Evolutionary conservation across 768 basidiomycete genomes (phyloP).

Genomic region (Clitopilus passeckerianus): DNA sequence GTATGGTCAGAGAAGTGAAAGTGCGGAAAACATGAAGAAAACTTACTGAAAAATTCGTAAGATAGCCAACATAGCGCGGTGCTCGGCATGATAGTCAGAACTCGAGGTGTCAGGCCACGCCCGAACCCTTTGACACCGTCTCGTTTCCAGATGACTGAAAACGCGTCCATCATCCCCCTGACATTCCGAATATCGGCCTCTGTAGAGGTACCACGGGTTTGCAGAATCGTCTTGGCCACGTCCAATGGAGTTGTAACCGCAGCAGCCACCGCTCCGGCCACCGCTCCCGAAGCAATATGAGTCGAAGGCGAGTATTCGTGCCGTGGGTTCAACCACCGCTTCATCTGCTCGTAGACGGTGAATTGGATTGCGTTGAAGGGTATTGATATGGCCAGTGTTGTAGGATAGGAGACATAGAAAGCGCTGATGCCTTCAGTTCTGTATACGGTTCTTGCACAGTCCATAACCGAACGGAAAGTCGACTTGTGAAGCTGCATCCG

Average conservation of each 20-base stretch:
- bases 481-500: constrained; percentile 98
- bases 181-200: constrained; percentile 83
- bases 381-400: constrained; percentile 92
- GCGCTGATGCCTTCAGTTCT: constrained; percentile 80
- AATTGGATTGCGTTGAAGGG: constrained; percentile 99
- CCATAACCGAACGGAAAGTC: constrained; percentile 78
- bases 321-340: constrained; percentile 78
- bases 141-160: constrained; percentile 80
- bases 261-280: constrained; percentile 91
- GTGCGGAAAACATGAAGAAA: constrained; percentile 1
- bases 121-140: constrained; percentile 85
- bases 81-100: constrained; percentile 94
- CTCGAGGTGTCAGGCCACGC: constrained; percentile 85
- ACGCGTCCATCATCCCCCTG: constrained; percentile 82
- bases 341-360: constrained; percentile 92
- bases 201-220: constrained; percentile 87
- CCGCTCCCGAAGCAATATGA: constrained; percentile 87
- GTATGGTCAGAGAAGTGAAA: constrained; percentile 6
- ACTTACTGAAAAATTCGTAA: constrained; percentile 97
- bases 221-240: constrained; percentile 95
- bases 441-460: constrained; percentile 85
- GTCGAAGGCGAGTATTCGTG: constrained; percentile 89
- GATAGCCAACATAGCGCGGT: constrained; percentile 97
- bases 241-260: constrained; percentile 96
- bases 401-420: constrained; percentile 99